A percentile compares a stretch with the other conserved stretches of the same genome.
Evolutionary conservation across 805 yeast species (phyloP).

Genomic region (Wickerhamomyces queroliae): DNA sequence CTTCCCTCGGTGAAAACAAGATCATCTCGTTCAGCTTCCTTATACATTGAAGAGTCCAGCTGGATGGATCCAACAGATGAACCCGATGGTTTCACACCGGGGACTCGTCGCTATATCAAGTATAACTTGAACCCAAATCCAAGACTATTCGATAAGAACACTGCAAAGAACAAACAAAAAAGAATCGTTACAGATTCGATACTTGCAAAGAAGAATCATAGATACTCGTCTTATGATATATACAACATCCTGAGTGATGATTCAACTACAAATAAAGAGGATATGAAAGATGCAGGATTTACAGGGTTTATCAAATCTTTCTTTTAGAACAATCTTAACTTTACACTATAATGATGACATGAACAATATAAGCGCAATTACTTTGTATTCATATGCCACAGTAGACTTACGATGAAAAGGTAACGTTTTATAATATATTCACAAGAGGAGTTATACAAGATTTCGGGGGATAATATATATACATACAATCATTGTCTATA

Average conservation of each 20-base stretch:
- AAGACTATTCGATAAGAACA: background rate
- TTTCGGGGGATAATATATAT: too few species aligned
- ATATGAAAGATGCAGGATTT: slow-evolving; percentile 9
- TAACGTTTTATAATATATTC: background rate
- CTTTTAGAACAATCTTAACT: slow-evolving; percentile 5
- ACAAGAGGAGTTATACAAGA: slow-evolving; percentile 3
- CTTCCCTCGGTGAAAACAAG: slow-evolving; percentile 1
- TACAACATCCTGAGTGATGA: slow-evolving; percentile 16
- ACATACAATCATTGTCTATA: too few species aligned
- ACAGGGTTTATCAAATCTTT: slow-evolving; percentile 16
- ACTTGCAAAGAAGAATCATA: slow-evolving; percentile 2
- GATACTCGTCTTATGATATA: slow-evolving; percentile 16
- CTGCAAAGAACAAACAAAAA: slow-evolving; percentile 1
- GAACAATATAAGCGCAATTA: slow-evolving; percentile 7
- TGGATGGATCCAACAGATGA: slow-evolving; percentile 47
- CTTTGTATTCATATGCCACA: slow-evolving; percentile 1
- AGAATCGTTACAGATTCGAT: slow-evolving; percentile 10
- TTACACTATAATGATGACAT: slow-evolving; percentile 2
- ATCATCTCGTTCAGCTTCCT: slow-evolving; percentile 16
- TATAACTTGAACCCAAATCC: slow-evolving; percentile 17
- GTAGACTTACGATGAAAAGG: background rate
- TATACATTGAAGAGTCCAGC: slow-evolving; percentile 37
- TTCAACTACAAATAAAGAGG: background rate
- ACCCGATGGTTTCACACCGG: slow-evolving; percentile 15
- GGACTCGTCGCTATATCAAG: slow-evolving; percentile 17